phyloP scores from a whole-genome alignment of 768 basidiomycete genomes.

The Chalciporus chontae region DNA sequence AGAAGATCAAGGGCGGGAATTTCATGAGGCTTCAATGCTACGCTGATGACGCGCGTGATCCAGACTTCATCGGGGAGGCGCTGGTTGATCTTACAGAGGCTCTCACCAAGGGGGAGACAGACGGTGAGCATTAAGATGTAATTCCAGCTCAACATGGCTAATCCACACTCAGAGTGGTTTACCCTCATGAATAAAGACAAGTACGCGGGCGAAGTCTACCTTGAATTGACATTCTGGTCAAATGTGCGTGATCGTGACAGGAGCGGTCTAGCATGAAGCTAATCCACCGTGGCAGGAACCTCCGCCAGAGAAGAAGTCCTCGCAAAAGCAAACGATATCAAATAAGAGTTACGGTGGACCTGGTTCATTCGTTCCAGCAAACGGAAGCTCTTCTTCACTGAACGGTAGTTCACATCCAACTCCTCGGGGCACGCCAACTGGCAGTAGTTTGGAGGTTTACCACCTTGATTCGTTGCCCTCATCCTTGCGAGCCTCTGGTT shows the following conservation, averaged over 20 bases:
- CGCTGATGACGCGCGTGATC: conserved; percentile 93
- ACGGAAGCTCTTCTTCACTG: conserved; percentile 26
- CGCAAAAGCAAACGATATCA: conserved; percentile 45
- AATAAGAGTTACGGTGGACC: conserved; percentile 74
- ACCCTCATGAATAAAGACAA: conserved; percentile 85
- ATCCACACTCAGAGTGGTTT: conserved; percentile 77
- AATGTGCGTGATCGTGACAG: conserved; percentile 50
- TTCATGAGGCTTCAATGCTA: conserved; percentile 82
- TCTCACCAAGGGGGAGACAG: conserved; percentile 92
- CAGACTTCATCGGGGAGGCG: conserved; percentile 91
- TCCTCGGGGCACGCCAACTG: conserved; percentile 13
- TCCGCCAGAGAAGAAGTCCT: conserved; percentile 65
- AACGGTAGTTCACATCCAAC: conserved; percentile 19
- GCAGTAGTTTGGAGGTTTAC: conserved; percentile 35
- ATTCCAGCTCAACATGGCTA: background rate
- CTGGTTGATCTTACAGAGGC: conserved; percentile 86
- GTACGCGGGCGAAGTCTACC: conserved; percentile 92
- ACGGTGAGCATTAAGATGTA: conserved; percentile 56
- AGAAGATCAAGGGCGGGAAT: conserved; percentile 66
- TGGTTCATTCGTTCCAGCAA: conserved; percentile 66
- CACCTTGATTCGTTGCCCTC: conserved; percentile 54
- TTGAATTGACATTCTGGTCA: conserved; percentile 97
- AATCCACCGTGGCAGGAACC: conserved; percentile 52
- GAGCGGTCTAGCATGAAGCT: background rate
- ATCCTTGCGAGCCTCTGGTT: conserved; percentile 58